Base-by-base conservation (phyloP, 768 basidiomycete genomes). In the Roridomyces roridus region DNA sequence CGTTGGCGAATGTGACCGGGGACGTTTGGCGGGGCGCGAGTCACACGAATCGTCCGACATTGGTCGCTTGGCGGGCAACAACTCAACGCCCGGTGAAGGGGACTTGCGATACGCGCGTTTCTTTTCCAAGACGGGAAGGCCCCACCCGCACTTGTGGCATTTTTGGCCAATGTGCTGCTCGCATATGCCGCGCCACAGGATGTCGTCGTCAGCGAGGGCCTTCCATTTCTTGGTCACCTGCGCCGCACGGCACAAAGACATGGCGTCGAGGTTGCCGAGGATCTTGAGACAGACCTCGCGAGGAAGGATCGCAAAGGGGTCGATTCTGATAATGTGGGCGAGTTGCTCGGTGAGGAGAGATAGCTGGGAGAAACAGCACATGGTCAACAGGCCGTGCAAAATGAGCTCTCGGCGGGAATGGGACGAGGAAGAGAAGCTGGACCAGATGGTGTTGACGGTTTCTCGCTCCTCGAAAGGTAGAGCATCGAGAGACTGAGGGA, bases 341-440 rank as follows among this genome's bases (percentile, higher is more conserved):
- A 98, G 91, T 49, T 94, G 90, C 60, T 97, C 93, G 26, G 94
- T 90, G 55, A 99, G 88, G 46, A 98, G 90, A 24, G 97, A 98
- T 25, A 99, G 88, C 68, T 99, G 95, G 43, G 92, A 96, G 79
- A 97, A 98, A 75, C 97, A 98, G 72, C 96, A 98, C 94, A 99
- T 98, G 15, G 97, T 98, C 64, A 99, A 86, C 55, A 99, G 84
- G 36, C 97, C 97, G 66, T 92, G 93, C 45, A 99, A 89, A 69
- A 98, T 98, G 70, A 98, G 86, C 51, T 91, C 93, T 34, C 97
- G 85, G 31, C 92, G 87, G 6, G 90, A 85, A 66, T 98, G 94
- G 0, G 94, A 88, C 2, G 96, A 96, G 1, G 93, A 92, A 18
- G 94, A 96, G 75, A 99, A 99, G 66, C 87, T 94, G 62, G 95